A percentile compares a stretch with the other conserved stretches of the same genome.
These are phyloP conservation scores for Wallemia hederae DNA, from an alignment of 1,284 basidiomycete genomes.

Conservation along the genomic window DNA sequence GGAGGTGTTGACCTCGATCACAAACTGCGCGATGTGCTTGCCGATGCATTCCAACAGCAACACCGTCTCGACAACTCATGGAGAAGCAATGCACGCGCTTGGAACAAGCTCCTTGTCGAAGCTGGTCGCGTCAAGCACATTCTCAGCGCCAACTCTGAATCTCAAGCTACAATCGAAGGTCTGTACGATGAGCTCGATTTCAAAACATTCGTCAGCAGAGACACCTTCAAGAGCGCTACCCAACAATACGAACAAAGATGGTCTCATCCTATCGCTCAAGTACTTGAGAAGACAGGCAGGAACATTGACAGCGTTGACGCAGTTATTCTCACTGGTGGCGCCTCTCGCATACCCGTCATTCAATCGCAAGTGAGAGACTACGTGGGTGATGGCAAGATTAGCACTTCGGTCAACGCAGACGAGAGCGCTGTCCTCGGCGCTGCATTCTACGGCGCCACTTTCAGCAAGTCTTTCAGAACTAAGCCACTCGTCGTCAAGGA, in stretches of 20 bases:
- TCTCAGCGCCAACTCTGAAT: constrained; percentile 70
- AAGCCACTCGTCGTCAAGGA: constrained; percentile 72
- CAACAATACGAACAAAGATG: constrained; percentile 33
- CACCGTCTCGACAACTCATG: constrained; percentile 16
- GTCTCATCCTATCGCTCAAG: constrained; percentile 43
- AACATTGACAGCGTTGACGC: constrained; percentile 46
- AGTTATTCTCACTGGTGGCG: constrained; percentile 71
- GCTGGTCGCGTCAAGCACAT: constrained; percentile 72
- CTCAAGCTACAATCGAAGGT: constrained; percentile 46
- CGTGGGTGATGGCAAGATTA: constrained; percentile 27
- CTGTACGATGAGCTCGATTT: constrained; percentile 75
- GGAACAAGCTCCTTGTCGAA: constrained; percentile 84
- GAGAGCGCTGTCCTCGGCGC: constrained; percentile 87
- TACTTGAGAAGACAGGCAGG: constrained; percentile 37
- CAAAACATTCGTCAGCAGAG: constrained; percentile 40
- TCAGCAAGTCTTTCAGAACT: constrained; percentile 77
- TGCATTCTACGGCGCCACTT: constrained; percentile 65
- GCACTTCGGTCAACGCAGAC: constrained; percentile 85
- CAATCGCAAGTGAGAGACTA: neutral
- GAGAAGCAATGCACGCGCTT: constrained; percentile 37
- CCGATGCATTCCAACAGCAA: constrained; percentile 40
- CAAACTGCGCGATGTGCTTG: constrained; percentile 49
- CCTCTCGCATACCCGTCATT: constrained; percentile 69
- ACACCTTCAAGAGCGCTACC: constrained; percentile 43
- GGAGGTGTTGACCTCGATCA: constrained; percentile 64